A percentile compares a stretch with the other conserved stretches of the same genome.
phyloP scores from a whole-genome alignment of 1,139 yeast genomes.

The Casaregolazyma lundiana region DNA sequence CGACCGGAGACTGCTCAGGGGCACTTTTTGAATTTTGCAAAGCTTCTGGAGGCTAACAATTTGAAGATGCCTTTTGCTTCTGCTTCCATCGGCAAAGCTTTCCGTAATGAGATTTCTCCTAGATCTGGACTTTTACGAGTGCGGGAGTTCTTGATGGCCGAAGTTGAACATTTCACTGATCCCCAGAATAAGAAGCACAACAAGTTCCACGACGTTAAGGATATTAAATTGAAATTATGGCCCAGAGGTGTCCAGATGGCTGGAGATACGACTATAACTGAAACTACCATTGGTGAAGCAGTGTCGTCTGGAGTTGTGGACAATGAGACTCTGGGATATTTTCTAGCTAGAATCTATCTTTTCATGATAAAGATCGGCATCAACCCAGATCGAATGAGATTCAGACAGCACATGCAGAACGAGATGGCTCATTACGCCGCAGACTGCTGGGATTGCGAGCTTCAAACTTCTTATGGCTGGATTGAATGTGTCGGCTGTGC shows the following conservation, averaged over 20 bases:
- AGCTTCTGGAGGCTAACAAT: conserved; percentile 91
- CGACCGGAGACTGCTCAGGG: conserved; percentile 99
- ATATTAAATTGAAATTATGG: conserved; percentile 68
- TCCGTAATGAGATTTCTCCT: conserved; percentile 98
- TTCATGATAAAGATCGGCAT: conserved; percentile 90
- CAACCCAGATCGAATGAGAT: conserved; percentile 75
- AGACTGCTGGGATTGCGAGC: conserved; percentile 99
- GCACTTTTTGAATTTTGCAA: conserved; percentile 91
- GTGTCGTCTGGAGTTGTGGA: conserved; percentile 85
- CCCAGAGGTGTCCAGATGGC: conserved; percentile 83
- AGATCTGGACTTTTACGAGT: conserved; percentile 96
- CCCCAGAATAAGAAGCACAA: conserved; percentile 81
- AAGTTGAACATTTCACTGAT: conserved; percentile 97
- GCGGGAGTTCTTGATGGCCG: conserved; percentile 98
- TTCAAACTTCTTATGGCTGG: conserved; percentile 96
- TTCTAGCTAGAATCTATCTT: conserved; percentile 83
- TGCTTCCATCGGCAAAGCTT: conserved; percentile 96
- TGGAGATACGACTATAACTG: conserved; percentile 68
- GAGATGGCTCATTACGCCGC: conserved; percentile 99
- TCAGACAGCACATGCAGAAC: conserved; percentile 97
- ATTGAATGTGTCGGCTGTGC: conserved; percentile 99
- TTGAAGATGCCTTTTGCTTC: conserved; percentile 98
- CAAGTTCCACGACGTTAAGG: conserved; percentile 70
- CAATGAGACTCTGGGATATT: conserved; percentile 95
- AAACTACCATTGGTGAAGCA: conserved; percentile 80